These are phyloP conservation scores for Pelargonium citronellum DNA, from an alignment of 441 rosid genomes.

Conservation along the genomic window DNA sequence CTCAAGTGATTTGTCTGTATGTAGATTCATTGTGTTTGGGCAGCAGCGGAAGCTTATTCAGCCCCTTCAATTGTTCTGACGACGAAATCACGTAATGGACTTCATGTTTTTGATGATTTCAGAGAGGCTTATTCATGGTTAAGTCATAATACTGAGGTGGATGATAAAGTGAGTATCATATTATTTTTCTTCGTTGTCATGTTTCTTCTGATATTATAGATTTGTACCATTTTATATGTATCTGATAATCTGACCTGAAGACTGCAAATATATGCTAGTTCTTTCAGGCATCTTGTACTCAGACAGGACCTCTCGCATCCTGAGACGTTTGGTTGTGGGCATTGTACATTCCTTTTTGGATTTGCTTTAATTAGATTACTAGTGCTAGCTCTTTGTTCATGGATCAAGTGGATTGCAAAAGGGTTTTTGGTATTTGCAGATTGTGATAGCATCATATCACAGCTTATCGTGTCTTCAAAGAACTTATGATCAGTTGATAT, in stretches of 20 bases:
- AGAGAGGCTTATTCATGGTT: constrained; percentile 98
- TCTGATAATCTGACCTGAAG: constrained; percentile 1
- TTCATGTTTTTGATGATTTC: constrained; percentile 97
- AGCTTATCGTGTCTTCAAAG: neutral
- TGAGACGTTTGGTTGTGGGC: neutral
- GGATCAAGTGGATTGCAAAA: neutral
- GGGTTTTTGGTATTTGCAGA: neutral
- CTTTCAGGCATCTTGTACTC: neutral
- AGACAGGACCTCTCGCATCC: constrained; percentile 1
- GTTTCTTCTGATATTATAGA: neutral
- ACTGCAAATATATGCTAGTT: neutral
- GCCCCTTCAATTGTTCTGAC: constrained; percentile 97
- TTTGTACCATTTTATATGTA: neutral
- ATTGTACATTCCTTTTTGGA: neutral
- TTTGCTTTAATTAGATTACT: neutral
- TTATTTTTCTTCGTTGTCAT: neutral
- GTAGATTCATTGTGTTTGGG: constrained; percentile 99
- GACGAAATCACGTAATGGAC: constrained; percentile 61
- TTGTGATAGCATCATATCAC: neutral
- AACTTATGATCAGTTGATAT: neutral
- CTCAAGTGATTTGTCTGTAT: constrained; percentile 23
- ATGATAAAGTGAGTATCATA: constrained; percentile 72
- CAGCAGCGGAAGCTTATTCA: constrained; percentile 99
- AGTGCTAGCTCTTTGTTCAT: neutral
- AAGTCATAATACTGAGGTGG: constrained; percentile 91